Evolutionary conservation across 306 rosid genomes (phyloP), one percentile per base, ranked within the genome.

Genomic region (Mimosa pudica): DNA sequence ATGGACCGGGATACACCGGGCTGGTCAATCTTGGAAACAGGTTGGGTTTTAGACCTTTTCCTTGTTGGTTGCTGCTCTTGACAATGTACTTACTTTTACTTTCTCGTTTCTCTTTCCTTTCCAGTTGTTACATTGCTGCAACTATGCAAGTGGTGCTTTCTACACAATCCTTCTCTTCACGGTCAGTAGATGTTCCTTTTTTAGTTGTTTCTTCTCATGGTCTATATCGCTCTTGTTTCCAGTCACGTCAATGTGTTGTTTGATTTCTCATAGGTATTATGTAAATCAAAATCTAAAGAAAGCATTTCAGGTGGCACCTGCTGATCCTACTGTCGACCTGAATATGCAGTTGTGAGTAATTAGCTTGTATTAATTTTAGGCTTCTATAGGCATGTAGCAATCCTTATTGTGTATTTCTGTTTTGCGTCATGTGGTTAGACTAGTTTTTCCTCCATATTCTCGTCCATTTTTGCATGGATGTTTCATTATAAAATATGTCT

Each of bases 271-370:
- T 78, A 93, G 97, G 86, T 91, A 93, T 85, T 89, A 82, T 74
- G 55, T 49, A 70, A 89, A 77, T 76, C 94, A 85, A 78, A 82
- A 45, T 80, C 80, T 91, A 51, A 85, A 89, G 84, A 73, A 46
- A 71, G 96, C 94, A 75, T 89, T 90, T 83, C 90, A 84, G 88
- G 75, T 46, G 48, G 89, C 98, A 70, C 98, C 97, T 32, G 94
- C 98, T 47, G 98, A 95, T 83, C 98, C 98, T 44, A 91, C 98
- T 70, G 94, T 95, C 9, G 98, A 95, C 91, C 86, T 95, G 71
- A 91, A 88, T 85, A 91, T 85, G 94, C 97, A 69, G 55, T 69
- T 69, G 73, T 69, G 16, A 69, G 73, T 69, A 69, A 18, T 20
- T 68, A 5, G 36, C 73, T 44, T 44, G 68, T 44, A 45, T 46